Evolutionary conservation across 2,329 filamentous ascomycete species (phyloP).

Genomic region (Monosporascus sp.): DNA sequence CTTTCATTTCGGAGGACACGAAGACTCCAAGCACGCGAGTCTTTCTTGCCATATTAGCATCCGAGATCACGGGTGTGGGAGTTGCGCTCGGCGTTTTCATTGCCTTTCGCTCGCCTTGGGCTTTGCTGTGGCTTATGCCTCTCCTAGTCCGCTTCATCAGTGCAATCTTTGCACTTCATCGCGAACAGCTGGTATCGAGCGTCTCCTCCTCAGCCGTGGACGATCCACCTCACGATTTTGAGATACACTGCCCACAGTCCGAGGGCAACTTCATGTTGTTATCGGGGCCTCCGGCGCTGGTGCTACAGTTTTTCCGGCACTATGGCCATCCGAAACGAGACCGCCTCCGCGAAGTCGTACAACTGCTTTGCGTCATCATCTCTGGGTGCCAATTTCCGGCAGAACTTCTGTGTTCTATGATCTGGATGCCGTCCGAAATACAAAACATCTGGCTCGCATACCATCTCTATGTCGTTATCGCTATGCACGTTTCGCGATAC

Average conservation of each 20-base stretch:
- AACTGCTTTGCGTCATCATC: slow-evolving; percentile 7
- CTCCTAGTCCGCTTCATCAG: slow-evolving; percentile 7
- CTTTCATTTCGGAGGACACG: slow-evolving; percentile 7
- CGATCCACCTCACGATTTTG: slow-evolving; percentile 9
- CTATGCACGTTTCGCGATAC: slow-evolving; percentile 14
- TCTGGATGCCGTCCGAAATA: slow-evolving; percentile 12
- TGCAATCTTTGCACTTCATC: slow-evolving; percentile 6
- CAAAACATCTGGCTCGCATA: slow-evolving; percentile 18
- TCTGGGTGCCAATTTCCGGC: slow-evolving; percentile 11
- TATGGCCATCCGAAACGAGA: slow-evolving; percentile 16
- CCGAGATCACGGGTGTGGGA: slow-evolving; percentile 4
- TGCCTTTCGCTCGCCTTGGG: slow-evolving; percentile 4
- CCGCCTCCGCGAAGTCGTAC: slow-evolving; percentile 8
- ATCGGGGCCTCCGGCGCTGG: slow-evolving; percentile 3
- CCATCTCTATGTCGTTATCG: slow-evolving; percentile 14
- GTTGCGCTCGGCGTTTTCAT: not conserved
- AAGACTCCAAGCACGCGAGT: not conserved
- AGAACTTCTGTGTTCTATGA: slow-evolving; percentile 7
- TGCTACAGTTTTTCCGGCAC: slow-evolving; percentile 17
- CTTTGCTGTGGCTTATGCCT: slow-evolving; percentile 6
- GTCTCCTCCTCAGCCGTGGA: not conserved
- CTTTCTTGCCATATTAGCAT: slow-evolving; percentile 1
- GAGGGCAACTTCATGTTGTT: slow-evolving; percentile 15
- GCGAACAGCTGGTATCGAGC: slow-evolving; percentile 4
- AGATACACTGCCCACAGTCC: slow-evolving; percentile 11